Percentiles rank a stretch among this genome's conserved stretches.
These are phyloP conservation scores for Trichoderma citrinoviride DNA, from an alignment of 2,329 filamentous ascomycete species.

Conservation along the genomic window DNA sequence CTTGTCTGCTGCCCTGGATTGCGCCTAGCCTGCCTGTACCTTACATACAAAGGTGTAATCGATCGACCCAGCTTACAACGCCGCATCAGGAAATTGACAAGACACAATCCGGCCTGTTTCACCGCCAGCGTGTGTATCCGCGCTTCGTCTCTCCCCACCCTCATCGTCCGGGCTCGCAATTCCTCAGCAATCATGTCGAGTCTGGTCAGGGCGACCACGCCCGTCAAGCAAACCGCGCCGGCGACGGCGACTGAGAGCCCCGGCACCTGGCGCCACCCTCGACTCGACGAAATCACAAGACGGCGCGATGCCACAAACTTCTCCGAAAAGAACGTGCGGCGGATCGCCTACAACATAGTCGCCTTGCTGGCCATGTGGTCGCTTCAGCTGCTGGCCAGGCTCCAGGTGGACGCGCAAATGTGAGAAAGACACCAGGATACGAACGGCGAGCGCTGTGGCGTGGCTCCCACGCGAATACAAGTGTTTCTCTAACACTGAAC, in stretches of 20 bases:
- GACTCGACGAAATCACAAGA: conserved; percentile 79
- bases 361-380: conserved; percentile 44
- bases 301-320: conserved; percentile 78
- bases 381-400: conserved; percentile 35
- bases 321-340: conserved; percentile 69
- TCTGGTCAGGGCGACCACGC: conserved; percentile 33
- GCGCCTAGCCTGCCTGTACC: neutral
- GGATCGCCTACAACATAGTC: conserved; percentile 64
- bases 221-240: conserved; percentile 41
- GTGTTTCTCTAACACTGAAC: conserved; percentile 24
- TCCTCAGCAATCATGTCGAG: conserved; percentile 32
- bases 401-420: conserved; percentile 41
- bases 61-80: conserved; percentile 6
- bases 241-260: conserved; percentile 52
- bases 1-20: neutral
- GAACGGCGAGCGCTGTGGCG: neutral
- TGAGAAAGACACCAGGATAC: conserved; percentile 32
- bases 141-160: neutral
- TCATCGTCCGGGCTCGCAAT: neutral
- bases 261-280: conserved; percentile 88
- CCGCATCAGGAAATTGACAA: conserved; percentile 1
- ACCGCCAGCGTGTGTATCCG: neutral
- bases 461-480: conserved; percentile 4
- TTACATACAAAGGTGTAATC: neutral
- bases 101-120: neutral